These are phyloP conservation scores for Ceratocystis cubensis DNA, from an alignment of 2,329 filamentous ascomycete species.

Conservation along the genomic window DNA sequence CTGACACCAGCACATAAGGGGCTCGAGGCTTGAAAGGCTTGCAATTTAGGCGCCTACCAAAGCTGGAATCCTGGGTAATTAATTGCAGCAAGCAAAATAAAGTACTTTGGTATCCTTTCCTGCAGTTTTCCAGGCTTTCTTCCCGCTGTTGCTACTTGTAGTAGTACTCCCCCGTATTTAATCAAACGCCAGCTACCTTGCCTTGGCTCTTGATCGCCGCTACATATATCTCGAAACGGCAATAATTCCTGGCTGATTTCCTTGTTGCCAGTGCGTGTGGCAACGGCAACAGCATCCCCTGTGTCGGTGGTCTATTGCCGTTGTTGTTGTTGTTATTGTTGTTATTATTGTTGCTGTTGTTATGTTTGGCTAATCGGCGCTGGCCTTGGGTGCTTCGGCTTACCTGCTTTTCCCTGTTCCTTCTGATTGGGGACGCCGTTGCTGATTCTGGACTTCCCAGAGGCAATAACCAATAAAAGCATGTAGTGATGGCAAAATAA, in stretches of 20 bases:
- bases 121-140: too few relatives aligned
- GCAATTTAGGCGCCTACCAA: not conserved
- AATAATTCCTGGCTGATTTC: not conserved
- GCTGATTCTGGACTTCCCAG: too few relatives aligned
- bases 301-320: not conserved
- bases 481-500: too few relatives aligned
- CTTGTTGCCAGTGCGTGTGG: not conserved
- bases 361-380: not conserved
- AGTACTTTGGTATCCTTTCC: too few relatives aligned
- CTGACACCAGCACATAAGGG: not conserved
- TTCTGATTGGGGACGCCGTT: too few relatives aligned
- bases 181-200: conserved; percentile 7
- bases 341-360: not conserved
- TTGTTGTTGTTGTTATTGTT: not conserved
- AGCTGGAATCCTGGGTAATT: not conserved
- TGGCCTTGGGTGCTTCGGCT: too few relatives aligned
- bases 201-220: not conserved
- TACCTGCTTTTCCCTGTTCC: too few relatives aligned
- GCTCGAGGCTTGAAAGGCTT: not conserved
- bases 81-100: not conserved
- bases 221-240: not conserved
- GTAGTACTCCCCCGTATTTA: not conserved
- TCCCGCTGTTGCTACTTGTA: not conserved
- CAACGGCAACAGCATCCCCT: not conserved
- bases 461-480: too few relatives aligned